Percentiles rank a stretch among this genome's conserved stretches.
phyloP scores from a whole-genome alignment of 1,284 basidiomycete species.

The Rhodotorula sp. region DNA sequence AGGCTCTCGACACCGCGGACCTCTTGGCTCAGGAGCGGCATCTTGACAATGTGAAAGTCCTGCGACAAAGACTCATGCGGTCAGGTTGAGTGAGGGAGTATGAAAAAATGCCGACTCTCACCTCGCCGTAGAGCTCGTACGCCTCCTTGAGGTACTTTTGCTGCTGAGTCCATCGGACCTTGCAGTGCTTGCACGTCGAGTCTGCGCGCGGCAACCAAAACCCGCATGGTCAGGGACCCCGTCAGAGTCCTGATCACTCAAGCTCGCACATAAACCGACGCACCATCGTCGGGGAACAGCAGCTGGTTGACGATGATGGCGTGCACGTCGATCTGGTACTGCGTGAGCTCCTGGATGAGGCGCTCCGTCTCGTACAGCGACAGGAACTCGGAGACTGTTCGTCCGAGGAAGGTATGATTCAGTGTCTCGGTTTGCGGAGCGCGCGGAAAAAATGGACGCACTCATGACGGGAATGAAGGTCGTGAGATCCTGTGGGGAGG shows the following conservation, averaged over 20 bases:
- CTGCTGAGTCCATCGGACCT: constrained; percentile 93
- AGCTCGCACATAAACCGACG: constrained; percentile 46
- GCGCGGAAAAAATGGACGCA: not conserved
- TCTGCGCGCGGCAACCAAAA: constrained; percentile 47
- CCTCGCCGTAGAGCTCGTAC: constrained; percentile 72
- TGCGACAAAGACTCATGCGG: constrained; percentile 47
- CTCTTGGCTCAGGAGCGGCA: constrained; percentile 93
- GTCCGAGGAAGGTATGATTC: not conserved
- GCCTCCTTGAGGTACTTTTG: constrained; percentile 93
- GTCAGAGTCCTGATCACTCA: not conserved
- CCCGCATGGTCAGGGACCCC: not conserved
- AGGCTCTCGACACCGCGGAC: constrained; percentile 92
- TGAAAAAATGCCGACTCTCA: not conserved
- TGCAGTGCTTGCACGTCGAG: constrained; percentile 92
- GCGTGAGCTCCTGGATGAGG: constrained; percentile 90
- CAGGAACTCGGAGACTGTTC: constrained; percentile 55
- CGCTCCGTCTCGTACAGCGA: constrained; percentile 98
- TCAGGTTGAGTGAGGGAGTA: not conserved
- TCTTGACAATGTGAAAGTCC: constrained; percentile 90
- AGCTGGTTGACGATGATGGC: constrained; percentile 98
- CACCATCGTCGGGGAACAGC: constrained; percentile 85
- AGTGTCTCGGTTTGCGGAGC: not conserved
- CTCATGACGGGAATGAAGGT: constrained; percentile 54
- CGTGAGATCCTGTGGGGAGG: constrained; percentile 74
- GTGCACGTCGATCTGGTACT: constrained; percentile 97